Base-by-base conservation (phyloP, 345 rosid genomes). In the Murraya koenigii region DNA sequence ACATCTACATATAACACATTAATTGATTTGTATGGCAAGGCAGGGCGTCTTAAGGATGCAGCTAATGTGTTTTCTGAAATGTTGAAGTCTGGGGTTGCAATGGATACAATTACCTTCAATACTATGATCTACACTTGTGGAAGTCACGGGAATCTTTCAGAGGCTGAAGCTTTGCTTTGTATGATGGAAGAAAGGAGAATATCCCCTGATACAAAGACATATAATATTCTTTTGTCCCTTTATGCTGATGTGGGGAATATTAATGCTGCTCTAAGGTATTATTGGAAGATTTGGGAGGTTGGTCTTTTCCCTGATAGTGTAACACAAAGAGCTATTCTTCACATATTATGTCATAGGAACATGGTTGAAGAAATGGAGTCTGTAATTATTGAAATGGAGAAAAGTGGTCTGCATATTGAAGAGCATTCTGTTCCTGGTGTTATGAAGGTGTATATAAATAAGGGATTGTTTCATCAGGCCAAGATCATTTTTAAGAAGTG, bases 21-120 rank as follows among this genome's bases (percentile, higher is more conserved):
- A 82, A 93, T 95, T 79, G 98, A 95, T 88, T 80, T 95, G 85
- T 95, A 95, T 75, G 98, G 97, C 26, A 95, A 95, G 80, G 97
- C 97, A 1, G 98, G 94, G 61, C 92, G 93, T 17, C 86, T 95
- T 20, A 76, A 78, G 68, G 98, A 93, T 76, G 98, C 98, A 30
- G 98, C 97, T 39, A 82, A 82, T 61, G 81, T 90, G 55, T 91
- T 93, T 84, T 82, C 88, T 2, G 97, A 93, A 80, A 95, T 95
- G 98, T 66, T 93, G 81, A 88, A 89, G 54, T 86, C 90, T 60
- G 95, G 97, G 70, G 92, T 93, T 59, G 77, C 88, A 41, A 84
- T 90, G 80, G 97, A 95, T 71, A 85, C 93, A 5, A 80, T 91
- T 39, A 95, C 97, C 23, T 93, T 95, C 82, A 95, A 95, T 65